phyloP scores from a whole-genome alignment of 208 protist species.

The Leptomonas pyrrhocoris region DNA sequence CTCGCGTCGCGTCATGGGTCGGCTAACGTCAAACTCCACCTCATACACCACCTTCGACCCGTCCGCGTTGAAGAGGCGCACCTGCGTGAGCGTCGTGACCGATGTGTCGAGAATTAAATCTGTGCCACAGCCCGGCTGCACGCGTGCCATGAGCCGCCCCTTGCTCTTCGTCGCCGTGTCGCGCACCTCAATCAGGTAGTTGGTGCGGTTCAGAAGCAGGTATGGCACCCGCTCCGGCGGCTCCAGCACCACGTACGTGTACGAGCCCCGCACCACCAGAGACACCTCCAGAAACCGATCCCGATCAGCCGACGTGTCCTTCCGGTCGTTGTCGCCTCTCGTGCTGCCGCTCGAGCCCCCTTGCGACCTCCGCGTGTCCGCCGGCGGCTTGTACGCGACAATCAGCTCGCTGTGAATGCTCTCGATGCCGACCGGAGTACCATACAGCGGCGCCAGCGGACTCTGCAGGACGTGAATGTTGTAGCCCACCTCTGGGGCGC shows the following conservation, averaged over 20 bases:
- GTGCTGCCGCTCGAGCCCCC: neutral
- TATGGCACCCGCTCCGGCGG: slow-evolving; percentile 60
- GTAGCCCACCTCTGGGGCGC: slow-evolving; percentile 58
- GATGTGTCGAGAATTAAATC: slow-evolving; percentile 58
- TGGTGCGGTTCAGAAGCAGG: slow-evolving; percentile 79
- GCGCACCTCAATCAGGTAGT: slow-evolving; percentile 44
- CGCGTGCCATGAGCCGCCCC: slow-evolving; percentile 62
- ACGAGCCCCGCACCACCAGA: slow-evolving; percentile 59
- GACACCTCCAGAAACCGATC: slow-evolving; percentile 77
- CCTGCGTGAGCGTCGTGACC: slow-evolving; percentile 39
- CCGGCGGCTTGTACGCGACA: slow-evolving; percentile 52
- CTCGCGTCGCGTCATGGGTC: slow-evolving; percentile 35
- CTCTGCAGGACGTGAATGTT: slow-evolving; percentile 64
- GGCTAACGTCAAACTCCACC: slow-evolving; percentile 38
- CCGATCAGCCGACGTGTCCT: slow-evolving; percentile 9
- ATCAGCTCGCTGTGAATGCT: slow-evolving; percentile 72
- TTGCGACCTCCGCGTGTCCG: neutral
- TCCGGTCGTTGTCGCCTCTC: neutral
- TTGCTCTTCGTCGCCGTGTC: slow-evolving; percentile 47
- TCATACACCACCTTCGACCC: slow-evolving; percentile 11
- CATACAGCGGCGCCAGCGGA: slow-evolving; percentile 52
- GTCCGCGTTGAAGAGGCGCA: slow-evolving; percentile 25
- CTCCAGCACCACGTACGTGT: slow-evolving; percentile 87
- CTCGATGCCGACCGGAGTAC: slow-evolving; percentile 77
- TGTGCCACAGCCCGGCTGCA: slow-evolving; percentile 49